These are phyloP conservation scores for Colletotrichum salicis DNA, from an alignment of 2,329 filamentous ascomycete species.

Conservation along the genomic window DNA sequence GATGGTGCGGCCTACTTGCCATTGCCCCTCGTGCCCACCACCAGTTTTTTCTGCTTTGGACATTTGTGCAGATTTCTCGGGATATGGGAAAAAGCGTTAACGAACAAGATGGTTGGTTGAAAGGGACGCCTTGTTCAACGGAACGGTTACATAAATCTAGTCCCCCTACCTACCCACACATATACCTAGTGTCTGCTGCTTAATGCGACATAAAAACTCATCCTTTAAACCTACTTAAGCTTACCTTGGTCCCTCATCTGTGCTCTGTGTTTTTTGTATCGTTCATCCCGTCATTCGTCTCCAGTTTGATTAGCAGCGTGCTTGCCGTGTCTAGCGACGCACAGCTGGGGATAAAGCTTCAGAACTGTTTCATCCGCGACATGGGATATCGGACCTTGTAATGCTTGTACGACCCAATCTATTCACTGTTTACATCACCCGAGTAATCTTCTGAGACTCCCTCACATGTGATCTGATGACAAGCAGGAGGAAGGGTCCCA, in stretches of 20 bases:
- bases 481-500: background rate
- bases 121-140: conserved; percentile 7
- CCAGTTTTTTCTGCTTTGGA: conserved; percentile 18
- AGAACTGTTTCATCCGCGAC: conserved; percentile 16
- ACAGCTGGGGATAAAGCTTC: conserved; percentile 10
- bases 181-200: conserved; percentile 34
- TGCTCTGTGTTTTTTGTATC: background rate
- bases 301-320: background rate
- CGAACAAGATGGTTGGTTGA: conserved; percentile 4
- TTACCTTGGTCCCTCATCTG: background rate
- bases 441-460: background rate
- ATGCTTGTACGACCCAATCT: background rate
- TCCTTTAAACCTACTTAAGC: conserved; percentile 3
- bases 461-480: background rate
- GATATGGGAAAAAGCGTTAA: conserved; percentile 17
- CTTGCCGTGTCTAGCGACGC: background rate
- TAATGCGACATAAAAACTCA: conserved; percentile 33
- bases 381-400: background rate
- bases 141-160: conserved; percentile 9
- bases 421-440: background rate
- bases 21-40: conserved; percentile 4
- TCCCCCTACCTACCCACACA: conserved; percentile 14
- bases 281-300: conserved; percentile 27
- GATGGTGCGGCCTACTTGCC: conserved; percentile 14
- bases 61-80: conserved; percentile 29